Percentiles rank a stretch among this genome's conserved stretches.
phyloP scores from a whole-genome alignment of 2,329 filamentous ascomycete species.

The Clonostachys rosea region DNA sequence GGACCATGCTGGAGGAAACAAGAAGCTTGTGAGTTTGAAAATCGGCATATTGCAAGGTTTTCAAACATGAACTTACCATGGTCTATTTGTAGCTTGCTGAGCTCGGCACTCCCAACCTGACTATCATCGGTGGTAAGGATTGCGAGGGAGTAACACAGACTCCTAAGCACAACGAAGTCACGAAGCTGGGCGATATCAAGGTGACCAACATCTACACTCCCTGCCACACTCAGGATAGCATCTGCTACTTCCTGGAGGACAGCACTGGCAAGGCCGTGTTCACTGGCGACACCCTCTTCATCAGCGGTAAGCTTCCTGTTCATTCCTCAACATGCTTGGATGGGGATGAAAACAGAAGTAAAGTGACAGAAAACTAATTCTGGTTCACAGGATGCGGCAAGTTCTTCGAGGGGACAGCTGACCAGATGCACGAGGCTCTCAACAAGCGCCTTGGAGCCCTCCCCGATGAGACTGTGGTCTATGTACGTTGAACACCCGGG shows the following conservation, averaged over 20 bases:
- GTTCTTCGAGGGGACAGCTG: slow-evolving; percentile 89
- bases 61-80: slow-evolving; percentile 1
- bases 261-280: slow-evolving; percentile 74
- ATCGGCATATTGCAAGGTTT: background rate
- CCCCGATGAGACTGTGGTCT: slow-evolving; percentile 89
- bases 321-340: no score
- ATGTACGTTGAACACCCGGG: slow-evolving; percentile 48
- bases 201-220: slow-evolving; percentile 91
- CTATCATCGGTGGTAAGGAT: slow-evolving; percentile 83
- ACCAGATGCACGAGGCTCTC: slow-evolving; percentile 89
- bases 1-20: slow-evolving; percentile 92
- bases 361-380: no score
- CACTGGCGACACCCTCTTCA: slow-evolving; percentile 94
- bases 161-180: slow-evolving; percentile 69
- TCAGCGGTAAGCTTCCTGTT: slow-evolving; percentile 57
- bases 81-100: slow-evolving; percentile 23
- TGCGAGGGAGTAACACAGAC: slow-evolving; percentile 77
- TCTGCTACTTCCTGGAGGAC: slow-evolving; percentile 91
- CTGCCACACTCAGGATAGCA: slow-evolving; percentile 97
- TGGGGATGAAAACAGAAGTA: no score
- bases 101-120: slow-evolving; percentile 55
- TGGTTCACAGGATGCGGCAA: slow-evolving; percentile 71
- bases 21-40: slow-evolving; percentile 59
- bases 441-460: slow-evolving; percentile 79
- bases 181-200: slow-evolving; percentile 78